Conservation (phyloP, 2,329 filamentous ascomycete genomes). For the Aspergillus tubingensis region DNA sequence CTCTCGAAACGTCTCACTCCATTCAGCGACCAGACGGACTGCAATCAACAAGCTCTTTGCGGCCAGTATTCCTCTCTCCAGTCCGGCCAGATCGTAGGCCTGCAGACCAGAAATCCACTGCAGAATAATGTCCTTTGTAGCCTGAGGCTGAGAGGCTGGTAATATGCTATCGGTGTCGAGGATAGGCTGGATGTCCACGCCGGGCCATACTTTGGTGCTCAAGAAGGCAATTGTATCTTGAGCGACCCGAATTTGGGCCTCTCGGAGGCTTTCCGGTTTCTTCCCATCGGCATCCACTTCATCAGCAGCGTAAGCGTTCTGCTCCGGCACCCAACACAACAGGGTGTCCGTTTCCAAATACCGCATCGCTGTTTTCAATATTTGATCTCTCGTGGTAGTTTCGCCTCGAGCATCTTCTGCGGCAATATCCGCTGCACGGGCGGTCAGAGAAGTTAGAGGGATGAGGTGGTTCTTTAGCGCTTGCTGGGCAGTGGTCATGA, state of each 20-base stretch:
- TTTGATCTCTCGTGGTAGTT: constrained; percentile 59
- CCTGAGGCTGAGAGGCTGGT: constrained; percentile 70
- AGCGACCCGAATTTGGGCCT: constrained; percentile 70
- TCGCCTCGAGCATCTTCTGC: constrained; percentile 62
- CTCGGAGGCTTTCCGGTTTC: constrained; percentile 62
- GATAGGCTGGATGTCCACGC: constrained; percentile 75
- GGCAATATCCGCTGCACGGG: constrained; percentile 79
- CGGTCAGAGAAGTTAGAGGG: constrained; percentile 81
- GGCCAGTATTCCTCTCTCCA: constrained; percentile 81
- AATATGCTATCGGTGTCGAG: constrained; percentile 77
- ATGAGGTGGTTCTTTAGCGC: constrained; percentile 84
- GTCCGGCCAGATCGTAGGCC: constrained; percentile 78
- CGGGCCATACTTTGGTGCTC: constrained; percentile 76
- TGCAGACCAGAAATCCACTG: constrained; percentile 74
- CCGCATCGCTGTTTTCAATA: constrained; percentile 71
- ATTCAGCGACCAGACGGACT: constrained; percentile 76
- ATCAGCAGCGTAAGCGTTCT: constrained; percentile 53
- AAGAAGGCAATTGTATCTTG: constrained; percentile 72
- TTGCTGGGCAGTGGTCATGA: constrained; percentile 77
- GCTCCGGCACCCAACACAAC: constrained; percentile 79
- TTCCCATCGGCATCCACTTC: constrained; percentile 51
- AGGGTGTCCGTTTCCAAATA: constrained; percentile 92
- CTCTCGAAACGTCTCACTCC: constrained; percentile 73
- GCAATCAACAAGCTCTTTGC: constrained; percentile 84
- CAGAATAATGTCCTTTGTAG: constrained; percentile 74